Conservation (phyloP, 208 protist species). For the Trichomonas vaginalis region DNA sequence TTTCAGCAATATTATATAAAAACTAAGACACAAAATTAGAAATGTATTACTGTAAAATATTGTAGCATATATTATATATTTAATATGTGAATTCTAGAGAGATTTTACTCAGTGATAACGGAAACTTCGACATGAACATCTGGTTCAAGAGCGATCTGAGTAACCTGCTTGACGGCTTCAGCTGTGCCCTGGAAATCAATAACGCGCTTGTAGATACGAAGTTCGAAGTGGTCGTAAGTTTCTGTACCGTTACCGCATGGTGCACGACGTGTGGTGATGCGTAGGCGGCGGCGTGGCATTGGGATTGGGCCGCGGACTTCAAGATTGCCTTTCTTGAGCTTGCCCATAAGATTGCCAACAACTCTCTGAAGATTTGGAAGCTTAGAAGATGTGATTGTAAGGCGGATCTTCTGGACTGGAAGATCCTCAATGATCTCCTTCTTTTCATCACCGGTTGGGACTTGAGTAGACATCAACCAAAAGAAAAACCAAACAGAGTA, state of each 20-base stretch:
- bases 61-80: too few species aligned
- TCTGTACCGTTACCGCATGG: slow-evolving; percentile 21
- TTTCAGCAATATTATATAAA: too few species aligned
- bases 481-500: not conserved
- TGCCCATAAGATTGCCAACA: not conserved
- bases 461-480: not conserved
- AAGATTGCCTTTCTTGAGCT: not conserved
- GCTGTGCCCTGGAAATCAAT: not conserved
- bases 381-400: not conserved
- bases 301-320: not conserved
- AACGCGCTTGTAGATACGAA: slow-evolving; percentile 4
- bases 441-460: slow-evolving; percentile 2
- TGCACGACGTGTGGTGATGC: slow-evolving; percentile 13
- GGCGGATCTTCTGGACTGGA: not conserved
- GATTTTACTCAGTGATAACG: not conserved
- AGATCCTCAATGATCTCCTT: not conserved
- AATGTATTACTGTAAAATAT: too few species aligned
- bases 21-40: too few species aligned
- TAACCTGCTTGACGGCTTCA: slow-evolving; percentile 4
- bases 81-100: too few species aligned
- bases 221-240: slow-evolving; percentile 17
- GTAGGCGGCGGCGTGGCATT: not conserved
- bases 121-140: slow-evolving; percentile 5
- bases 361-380: not conserved
- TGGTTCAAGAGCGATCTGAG: not conserved